Percentiles rank a stretch among this genome's conserved stretches.
phyloP scores from a whole-genome alignment of 2,329 filamentous ascomycete species.

The Fusarium phyllophilum region DNA sequence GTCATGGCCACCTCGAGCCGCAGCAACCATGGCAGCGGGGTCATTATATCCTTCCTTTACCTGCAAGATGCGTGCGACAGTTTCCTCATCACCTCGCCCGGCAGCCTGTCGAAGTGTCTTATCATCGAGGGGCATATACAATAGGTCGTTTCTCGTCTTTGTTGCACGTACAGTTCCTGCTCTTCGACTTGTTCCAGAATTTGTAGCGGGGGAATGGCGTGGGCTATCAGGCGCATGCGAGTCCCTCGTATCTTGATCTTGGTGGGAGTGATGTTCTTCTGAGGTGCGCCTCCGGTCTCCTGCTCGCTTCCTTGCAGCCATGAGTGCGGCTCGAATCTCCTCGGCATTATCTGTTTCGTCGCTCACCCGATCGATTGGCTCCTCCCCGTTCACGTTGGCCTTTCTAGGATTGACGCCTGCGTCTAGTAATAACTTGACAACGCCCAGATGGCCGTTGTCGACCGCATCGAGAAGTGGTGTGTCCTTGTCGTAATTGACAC shows the following conservation, averaged over 20 bases:
- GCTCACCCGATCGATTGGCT: conserved; percentile 85
- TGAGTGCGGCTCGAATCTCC: conserved; percentile 77
- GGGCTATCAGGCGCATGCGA: conserved; percentile 69
- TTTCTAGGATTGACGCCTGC: conserved; percentile 92
- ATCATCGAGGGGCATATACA: conserved; percentile 72
- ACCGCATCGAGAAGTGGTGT: conserved; percentile 96
- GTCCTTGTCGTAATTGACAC: conserved; percentile 82
- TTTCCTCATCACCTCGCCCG: conserved; percentile 69
- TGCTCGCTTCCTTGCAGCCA: conserved; percentile 66
- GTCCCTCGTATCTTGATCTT: conserved; percentile 61
- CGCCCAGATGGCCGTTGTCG: conserved; percentile 91
- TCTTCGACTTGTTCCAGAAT: conserved; percentile 57
- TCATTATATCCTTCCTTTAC: conserved; percentile 74
- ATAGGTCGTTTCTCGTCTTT: conserved; percentile 71
- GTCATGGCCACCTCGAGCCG: conserved; percentile 90
- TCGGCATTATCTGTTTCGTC: conserved; percentile 80
- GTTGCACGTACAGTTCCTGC: conserved; percentile 67
- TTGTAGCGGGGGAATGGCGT: conserved; percentile 63
- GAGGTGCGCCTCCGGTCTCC: conserved; percentile 65
- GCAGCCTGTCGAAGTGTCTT: conserved; percentile 70
- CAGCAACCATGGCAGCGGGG: conserved; percentile 87
- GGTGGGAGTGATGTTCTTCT: conserved; percentile 64
- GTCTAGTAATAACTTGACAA: conserved; percentile 84
- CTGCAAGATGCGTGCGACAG: conserved; percentile 68
- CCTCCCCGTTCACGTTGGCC: conserved; percentile 90